Base-by-base conservation (phyloP, 768 basidiomycete species). In the Rhodotorula graminis region DNA sequence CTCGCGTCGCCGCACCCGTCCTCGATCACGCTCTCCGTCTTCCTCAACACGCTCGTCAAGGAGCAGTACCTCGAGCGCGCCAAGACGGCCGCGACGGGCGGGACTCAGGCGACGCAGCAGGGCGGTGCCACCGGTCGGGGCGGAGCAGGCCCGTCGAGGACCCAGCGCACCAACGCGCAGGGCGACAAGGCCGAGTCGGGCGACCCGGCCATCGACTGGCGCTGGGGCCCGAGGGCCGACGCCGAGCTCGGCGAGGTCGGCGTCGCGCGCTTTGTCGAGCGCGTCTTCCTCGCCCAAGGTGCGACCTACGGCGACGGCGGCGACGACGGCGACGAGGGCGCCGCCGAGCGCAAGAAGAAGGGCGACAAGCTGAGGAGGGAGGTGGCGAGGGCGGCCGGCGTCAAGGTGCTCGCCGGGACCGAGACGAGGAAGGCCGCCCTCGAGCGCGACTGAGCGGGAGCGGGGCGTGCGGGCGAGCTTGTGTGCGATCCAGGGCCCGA, bases 211-310 rank as follows among this genome's bases (percentile, higher is more conserved):
- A 86, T 84, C 71, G 90, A 92, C 78, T 92, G 91, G 92, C 85
- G 87, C 27, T 97, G 93, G 93, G 93, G 93, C 7, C 82, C 85
- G 40, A 85, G 91, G 42, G 88, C 92, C 3, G 85, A 89, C 52
- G 86, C 86, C 49, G 94, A 96, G 81, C 86, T 96, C 9, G 89
- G 91, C 3, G 94, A 97, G 81, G 81, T 84, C 70, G 88, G 84
- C 21, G 83, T 93, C 16, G 90, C 88, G 2, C 82, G 82, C 66
- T 95, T 95, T 77, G 84, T 95, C 3, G 87, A 88, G 3, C 88
- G 90, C 77, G 90, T 93, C 77, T 91, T 92, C 88, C 84, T 72
- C 25, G 44, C 44, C 8, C 44, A 18, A 14, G n/a, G n/a, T n/a
- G n/a, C n/a, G n/a, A n/a, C n/a, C n/a, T n/a, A n/a, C n/a, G n/a